Conservation (phyloP, 2,329 filamentous ascomycete species). For the Trichoderma koningiopsis region DNA sequence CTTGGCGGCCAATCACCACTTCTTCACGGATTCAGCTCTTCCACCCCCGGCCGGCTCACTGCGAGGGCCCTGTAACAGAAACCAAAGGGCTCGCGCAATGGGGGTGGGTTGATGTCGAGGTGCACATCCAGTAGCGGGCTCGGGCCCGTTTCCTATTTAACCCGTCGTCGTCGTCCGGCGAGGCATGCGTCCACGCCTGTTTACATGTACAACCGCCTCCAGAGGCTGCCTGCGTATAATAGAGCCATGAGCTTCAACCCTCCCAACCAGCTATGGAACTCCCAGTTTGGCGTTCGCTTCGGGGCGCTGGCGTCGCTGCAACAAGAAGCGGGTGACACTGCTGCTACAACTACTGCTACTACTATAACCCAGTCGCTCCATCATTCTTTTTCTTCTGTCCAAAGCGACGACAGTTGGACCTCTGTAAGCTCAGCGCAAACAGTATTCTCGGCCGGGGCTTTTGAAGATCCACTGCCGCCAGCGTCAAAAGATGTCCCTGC, state of each 20-base stretch:
- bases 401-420: neutral
- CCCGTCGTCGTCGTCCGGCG: constrained; percentile 31
- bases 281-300: constrained; percentile 38
- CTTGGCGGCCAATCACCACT: constrained; percentile 23
- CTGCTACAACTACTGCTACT: too few relatives aligned
- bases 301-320: constrained; percentile 31
- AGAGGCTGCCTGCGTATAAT: constrained; percentile 5
- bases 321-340: constrained; percentile 32
- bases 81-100: constrained; percentile 28
- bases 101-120: constrained; percentile 18
- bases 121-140: constrained; percentile 6
- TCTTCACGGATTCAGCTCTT: constrained; percentile 14
- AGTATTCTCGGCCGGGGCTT: neutral
- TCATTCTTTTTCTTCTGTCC: constrained; percentile 24
- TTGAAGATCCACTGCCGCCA: neutral
- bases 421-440: neutral
- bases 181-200: constrained; percentile 11
- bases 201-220: neutral
- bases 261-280: constrained; percentile 35
- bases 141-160: constrained; percentile 35
- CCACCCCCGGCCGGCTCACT: neutral
- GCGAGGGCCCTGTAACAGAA: neutral
- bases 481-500: neutral
- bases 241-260: constrained; percentile 26
- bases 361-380: constrained; percentile 34